Evolutionary conservation across 805 yeast species (phyloP), one percentile per base, ranked within the genome.

Genomic region (Dipodascopsis uninucleata): DNA sequence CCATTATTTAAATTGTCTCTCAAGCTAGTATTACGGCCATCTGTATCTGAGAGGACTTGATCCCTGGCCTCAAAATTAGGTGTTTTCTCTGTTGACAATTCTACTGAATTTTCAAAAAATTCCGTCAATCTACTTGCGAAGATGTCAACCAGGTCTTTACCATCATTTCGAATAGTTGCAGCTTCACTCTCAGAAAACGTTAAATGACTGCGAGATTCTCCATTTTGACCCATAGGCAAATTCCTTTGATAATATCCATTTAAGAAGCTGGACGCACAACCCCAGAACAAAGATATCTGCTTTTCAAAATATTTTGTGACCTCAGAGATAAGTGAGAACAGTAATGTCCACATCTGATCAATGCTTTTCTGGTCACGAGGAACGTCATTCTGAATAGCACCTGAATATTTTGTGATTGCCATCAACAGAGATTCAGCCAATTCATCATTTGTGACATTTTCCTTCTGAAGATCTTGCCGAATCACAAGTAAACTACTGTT

Each of bases 341-440:
- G 58, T 29, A 71, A 62, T n/a, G 72, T 58, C 87, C 87, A 81
- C 68, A 77, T 71, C 47, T 79, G 82, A 20, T 73, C 65, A 18
- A 79, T 67, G 22, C 75, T 68, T 1, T 79, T 74, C n/a, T 77
- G 64, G 56, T 81, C 85, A 2, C 70, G 62, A 16, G 72, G 45
- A 5, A 33, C 31, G 14, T 44, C 39, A 3, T 12, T 9, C 14
- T 37, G 43, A 10, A 34, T 23, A 16, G 35, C 17, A 6, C 16
- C 40, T 7, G 25, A 17, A 9, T 35, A 23, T 16, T 31, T 14
- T 17, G 36, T 46, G 25, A 53, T 39, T 4, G 56, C 53, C 5
- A 28, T 28, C 25, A 48, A 34, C 33, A 52, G 33, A 17, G 42
- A 18, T 3, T 33, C 36, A 9, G 38, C 36, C 3, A 49, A 43